These are phyloP conservation scores for Verticillium alfalfae DNA, from an alignment of 2,329 filamentous ascomycete genomes.

Conservation along the genomic window DNA sequence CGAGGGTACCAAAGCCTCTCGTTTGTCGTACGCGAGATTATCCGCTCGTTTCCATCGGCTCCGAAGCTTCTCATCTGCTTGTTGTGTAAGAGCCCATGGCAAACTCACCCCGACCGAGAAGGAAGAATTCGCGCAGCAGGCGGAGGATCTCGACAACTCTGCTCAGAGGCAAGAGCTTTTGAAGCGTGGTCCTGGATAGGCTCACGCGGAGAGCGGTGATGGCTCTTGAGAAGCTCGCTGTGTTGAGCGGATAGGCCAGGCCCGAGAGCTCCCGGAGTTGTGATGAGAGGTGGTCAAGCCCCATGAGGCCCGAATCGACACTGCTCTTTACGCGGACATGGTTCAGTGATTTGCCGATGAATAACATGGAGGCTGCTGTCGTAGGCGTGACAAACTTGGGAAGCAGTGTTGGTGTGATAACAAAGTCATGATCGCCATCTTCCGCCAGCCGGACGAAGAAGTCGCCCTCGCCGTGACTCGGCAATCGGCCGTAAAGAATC, in stretches of 20 bases:
- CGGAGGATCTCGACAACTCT: conserved; percentile 73
- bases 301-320: conserved; percentile 36
- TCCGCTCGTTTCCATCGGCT: conserved; percentile 64
- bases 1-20: conserved; percentile 56
- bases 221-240: conserved; percentile 62
- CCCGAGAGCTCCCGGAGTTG: conserved; percentile 66
- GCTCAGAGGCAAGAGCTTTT: conserved; percentile 71
- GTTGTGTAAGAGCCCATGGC: conserved; percentile 77
- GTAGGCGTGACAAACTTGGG: conserved; percentile 73
- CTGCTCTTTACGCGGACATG: conserved; percentile 62
- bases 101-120: conserved; percentile 86
- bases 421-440: conserved; percentile 48
- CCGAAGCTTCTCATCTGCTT: conserved; percentile 76
- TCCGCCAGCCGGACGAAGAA: conserved; percentile 68
- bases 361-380: conserved; percentile 78
- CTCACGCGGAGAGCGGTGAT: conserved; percentile 74
- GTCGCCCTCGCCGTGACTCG: conserved; percentile 71
- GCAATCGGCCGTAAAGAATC: conserved; percentile 83
- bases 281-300: conserved; percentile 57
- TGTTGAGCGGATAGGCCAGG: conserved; percentile 68
- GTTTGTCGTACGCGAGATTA: conserved; percentile 50
- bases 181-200: conserved; percentile 77
- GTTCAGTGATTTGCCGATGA: conserved; percentile 84
- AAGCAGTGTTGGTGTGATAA: conserved; percentile 53
- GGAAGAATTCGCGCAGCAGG: conserved; percentile 78